Evolutionary conservation across 2,329 filamentous ascomycete genomes (phyloP), one percentile per base, ranked within the genome.

Genomic region (Chaetomiaceae sp.): DNA sequence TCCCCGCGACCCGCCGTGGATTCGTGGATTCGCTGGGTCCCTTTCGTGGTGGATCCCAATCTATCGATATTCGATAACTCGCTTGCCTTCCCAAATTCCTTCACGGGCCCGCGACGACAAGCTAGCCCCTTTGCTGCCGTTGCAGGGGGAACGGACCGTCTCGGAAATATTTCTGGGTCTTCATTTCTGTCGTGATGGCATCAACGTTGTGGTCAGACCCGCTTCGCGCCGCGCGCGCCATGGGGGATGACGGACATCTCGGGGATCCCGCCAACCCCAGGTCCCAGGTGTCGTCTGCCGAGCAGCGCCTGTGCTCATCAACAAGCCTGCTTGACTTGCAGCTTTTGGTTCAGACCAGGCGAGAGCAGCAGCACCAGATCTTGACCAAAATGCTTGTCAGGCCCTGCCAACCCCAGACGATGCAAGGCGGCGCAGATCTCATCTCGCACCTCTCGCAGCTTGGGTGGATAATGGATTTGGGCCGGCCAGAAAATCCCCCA

Each of bases 221-320:
- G 48, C 46, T 42, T 23, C 33, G 16, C 39, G 48, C 55, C 47
- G 53, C 14, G 30, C 30, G 42, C 51, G 55, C 56, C 57, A 50
- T 46, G 50, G 33, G 35, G 17, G 52, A 60, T 60, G 57, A 60
- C 58, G 57, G 52, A 33, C 55, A 59, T 53, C 44, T 50, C 47
- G 54, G n/a, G n/a, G 54, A 47, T 44, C 39, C 44, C 47, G 44
- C 35, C 47, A 48, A 20, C 43, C 50, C 42, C n/a, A n/a, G n/a
- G n/a, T n/a, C n/a, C n/a, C n/a, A n/a, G 30, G n/a, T 23, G 12
- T 12, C 21, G 31, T 21, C 33, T 43, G 31, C 47, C 41, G 25
- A 44, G 23, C 23, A 20, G 25, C 25, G 41, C 40, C 47, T 21
- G 33, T 19, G 41, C 23, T 20, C 25, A 27, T n/a, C n/a, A n/a